Evolutionary conservation across 2,329 filamentous ascomycete genomes (phyloP).

Genomic region (Chaetomium sp.): DNA sequence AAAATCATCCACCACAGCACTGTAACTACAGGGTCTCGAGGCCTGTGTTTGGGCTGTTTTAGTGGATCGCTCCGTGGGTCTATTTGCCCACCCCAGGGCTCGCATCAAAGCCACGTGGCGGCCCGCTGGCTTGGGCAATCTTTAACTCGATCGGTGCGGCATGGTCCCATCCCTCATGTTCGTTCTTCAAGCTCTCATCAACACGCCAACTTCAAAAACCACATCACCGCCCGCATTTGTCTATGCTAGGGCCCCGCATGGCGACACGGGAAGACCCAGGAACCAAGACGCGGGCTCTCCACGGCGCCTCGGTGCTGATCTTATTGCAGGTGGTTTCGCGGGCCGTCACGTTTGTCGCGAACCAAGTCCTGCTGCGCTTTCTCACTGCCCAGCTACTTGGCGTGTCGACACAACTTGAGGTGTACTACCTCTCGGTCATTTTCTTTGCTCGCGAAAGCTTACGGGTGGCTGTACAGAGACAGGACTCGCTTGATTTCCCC

Average conservation of each 20-base stretch:
- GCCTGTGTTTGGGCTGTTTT: background rate
- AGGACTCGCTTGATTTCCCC: slow-evolving; percentile 37
- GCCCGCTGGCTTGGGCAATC: background rate
- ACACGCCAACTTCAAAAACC: background rate
- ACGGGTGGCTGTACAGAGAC: slow-evolving; percentile 83
- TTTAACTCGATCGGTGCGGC: no score
- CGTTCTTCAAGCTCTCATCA: no score
- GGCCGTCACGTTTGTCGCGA: slow-evolving; percentile 81
- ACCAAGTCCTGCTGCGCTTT: slow-evolving; percentile 83
- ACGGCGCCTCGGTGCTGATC: slow-evolving; percentile 79
- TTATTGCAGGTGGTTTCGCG: slow-evolving; percentile 82
- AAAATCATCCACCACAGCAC: no score
- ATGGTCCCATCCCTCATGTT: no score
- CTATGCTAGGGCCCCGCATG: background rate
- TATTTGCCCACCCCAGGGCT: background rate
- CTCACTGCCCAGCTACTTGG: slow-evolving; percentile 81
- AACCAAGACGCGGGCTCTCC: slow-evolving; percentile 37
- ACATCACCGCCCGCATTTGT: background rate
- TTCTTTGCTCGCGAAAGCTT: slow-evolving; percentile 92
- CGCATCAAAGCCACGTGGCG: slow-evolving; percentile 1
- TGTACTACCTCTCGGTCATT: slow-evolving; percentile 87
- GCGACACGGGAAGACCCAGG: background rate
- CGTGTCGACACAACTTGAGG: slow-evolving; percentile 80
- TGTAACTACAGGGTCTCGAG: background rate
- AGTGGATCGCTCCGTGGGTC: background rate